These are phyloP conservation scores for Voacanga thouarsii DNA, from an alignment of 257 asterid genomes.

Conservation along the genomic window DNA sequence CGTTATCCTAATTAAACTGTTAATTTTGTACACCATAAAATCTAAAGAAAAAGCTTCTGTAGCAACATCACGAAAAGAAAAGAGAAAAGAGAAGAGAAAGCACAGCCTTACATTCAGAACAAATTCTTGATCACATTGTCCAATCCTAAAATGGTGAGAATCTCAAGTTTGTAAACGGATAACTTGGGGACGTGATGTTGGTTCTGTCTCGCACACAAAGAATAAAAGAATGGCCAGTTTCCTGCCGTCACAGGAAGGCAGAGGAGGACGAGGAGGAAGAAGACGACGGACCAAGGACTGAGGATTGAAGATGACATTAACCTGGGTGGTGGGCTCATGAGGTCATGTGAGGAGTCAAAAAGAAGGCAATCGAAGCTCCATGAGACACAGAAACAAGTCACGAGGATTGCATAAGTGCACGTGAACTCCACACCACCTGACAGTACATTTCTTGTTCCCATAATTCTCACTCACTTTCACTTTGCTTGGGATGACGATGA, in stretches of 20 bases:
- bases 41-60: too few relatives aligned
- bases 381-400: slow-evolving; percentile 11
- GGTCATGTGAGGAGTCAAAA: background rate
- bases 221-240: background rate
- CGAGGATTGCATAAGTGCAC: slow-evolving; percentile 29
- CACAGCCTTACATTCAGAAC: too few relatives aligned
- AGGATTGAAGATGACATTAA: background rate
- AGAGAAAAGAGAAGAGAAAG: too few relatives aligned
- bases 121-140: background rate
- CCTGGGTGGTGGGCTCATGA: background rate
- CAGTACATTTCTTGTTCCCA: background rate
- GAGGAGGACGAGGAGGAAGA: background rate
- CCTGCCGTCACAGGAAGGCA: background rate
- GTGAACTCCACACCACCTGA: slow-evolving; percentile 34
- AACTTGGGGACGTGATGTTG: background rate
- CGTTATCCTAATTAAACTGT: too few relatives aligned
- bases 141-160: background rate
- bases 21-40: too few relatives aligned
- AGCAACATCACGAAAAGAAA: too few relatives aligned
- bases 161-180: background rate
- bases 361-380: background rate
- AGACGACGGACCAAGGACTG: background rate
- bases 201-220: background rate
- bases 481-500: background rate
- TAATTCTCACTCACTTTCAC: too few relatives aligned